These are phyloP conservation scores for Fraxinus angustifolia DNA, from an alignment of 305 asterid species.

Conservation along the genomic window DNA sequence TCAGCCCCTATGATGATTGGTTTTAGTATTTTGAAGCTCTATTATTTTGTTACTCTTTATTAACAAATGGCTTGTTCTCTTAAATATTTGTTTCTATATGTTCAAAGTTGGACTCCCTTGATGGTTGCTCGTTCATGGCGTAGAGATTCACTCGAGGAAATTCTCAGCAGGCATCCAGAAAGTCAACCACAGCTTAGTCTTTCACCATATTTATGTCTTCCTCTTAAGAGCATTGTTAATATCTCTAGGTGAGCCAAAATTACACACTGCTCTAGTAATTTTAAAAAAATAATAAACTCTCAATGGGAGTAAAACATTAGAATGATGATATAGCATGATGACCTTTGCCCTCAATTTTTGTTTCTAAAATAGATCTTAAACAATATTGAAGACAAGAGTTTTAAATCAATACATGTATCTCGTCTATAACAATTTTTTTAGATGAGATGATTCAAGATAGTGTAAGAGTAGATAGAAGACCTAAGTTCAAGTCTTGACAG, in stretches of 20 bases:
- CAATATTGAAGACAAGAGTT: background rate
- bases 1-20: background rate
- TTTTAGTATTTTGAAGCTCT: background rate
- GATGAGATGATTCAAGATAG: background rate
- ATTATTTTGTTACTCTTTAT: background rate
- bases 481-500: background rate
- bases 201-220: conserved; percentile 79
- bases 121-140: conserved; percentile 96
- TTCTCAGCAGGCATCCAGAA: conserved; percentile 51
- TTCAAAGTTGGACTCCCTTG: conserved; percentile 76
- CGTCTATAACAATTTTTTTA: background rate
- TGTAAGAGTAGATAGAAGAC: background rate
- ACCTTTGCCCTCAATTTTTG: background rate
- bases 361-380: background rate
- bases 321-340: background rate
- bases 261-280: background rate
- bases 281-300: background rate
- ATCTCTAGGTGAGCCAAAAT: conserved; percentile 70
- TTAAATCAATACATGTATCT: background rate
- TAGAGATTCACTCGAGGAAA: conserved; percentile 81
- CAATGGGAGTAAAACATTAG: background rate
- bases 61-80: background rate
- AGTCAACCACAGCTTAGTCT: conserved; percentile 43
- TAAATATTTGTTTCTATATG: conserved; percentile 17
- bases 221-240: conserved; percentile 79